Base-by-base conservation (phyloP, 495 filamentous ascomycete genomes). In the Copromyces sp. region DNA sequence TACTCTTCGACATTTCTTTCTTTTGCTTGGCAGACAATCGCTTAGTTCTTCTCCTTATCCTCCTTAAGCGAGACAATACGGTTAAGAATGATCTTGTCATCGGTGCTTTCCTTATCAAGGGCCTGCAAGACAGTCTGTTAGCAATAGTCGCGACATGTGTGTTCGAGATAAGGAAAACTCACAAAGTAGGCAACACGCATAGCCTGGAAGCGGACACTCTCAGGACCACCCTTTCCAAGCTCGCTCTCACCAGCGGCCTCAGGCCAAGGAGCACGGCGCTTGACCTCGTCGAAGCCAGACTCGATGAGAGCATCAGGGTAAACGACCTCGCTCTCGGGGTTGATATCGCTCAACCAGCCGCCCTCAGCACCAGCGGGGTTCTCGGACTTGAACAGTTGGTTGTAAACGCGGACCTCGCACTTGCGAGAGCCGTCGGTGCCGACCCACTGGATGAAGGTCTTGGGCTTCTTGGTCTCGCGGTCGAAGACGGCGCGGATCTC, bases 41-140 rank as follows among this genome's bases (percentile, higher is more conserved):
- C 29, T 69, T 74, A 84, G 70, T 81, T 89, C 85, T 94, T 94
- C 40, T 90, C 90, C 32, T 87, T 81, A 82, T 96, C 94, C 82
- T 98, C 94, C 85, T 97, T 98, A 75, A 99, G 84, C 47, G 90
- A 91, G 42, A 98, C 94, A 77, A 99, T 98, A 47, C 93, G 87
- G 83, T 98, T 99, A 38, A 99, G 81, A 71, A 98, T 89, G 68
- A 97, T 82, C 77, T 89, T 91, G 40, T 90, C 90, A 39, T 89
- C 88, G 3, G 87, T 91, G n/a, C 87, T 89, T 77, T 97, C 94
- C 9, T 86, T 87, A 79, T 99, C 95, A 78, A 97, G 80, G 42
- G 89, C 84, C 79, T 81, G 39, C 29, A 20, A 20, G 32, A 3
- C 7, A 68, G 14, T 24, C 29, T 59, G 65, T 74, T 70, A 74